Base-by-base conservation (phyloP, 441 rosid genomes). In the Hura crepitans region DNA sequence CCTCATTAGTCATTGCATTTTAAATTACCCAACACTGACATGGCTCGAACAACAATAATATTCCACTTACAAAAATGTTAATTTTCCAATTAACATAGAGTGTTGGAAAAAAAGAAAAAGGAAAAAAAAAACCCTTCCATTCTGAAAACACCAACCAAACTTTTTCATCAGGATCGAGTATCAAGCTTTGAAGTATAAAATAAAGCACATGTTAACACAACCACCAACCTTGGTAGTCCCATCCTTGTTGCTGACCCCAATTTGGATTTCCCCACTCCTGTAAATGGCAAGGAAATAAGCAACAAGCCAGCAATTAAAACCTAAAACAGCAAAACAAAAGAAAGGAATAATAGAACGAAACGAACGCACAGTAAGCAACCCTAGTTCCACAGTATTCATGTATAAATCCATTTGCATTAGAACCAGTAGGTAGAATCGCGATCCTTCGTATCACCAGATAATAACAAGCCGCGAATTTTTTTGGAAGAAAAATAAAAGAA, bases 211-310 rank as follows among this genome's bases (percentile, higher is more conserved):
- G 11, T 23, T 68, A 42, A 67, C 59, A 13, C 22, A 8, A 58
- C 63, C 65, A 12, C 68, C 0, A 75, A 88, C 90, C 87, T 78
- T 79, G 84, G 68, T 83, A 75, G 46, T 80, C 78, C 80, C 85
- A 84, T 74, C 80, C 82, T 79, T 87, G 96, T 33, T 85, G 95
- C 74, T 88, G 79, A 30, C 76, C 83, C 90, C 89, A 94, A 77
- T 85, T 85, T 23, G 80, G 78, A 72, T 85, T 88, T 70, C 75
- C 68, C 96, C 97, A 91, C 74, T 89, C 99, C 99, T 93, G 50
- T 70, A 74, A 43, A 51, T 15, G n/a, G 18, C 25, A 66, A 6
- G 5, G 17, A 39, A 43, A 68, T n/a, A 67, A 51, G 49, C 56
- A 53, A 67, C 10, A 68, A 23, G n/a, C 22, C 28, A 43, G 1